These are phyloP conservation scores for Leishmania major DNA, from an alignment of 208 protist genomes.

Conservation along the genomic window DNA sequence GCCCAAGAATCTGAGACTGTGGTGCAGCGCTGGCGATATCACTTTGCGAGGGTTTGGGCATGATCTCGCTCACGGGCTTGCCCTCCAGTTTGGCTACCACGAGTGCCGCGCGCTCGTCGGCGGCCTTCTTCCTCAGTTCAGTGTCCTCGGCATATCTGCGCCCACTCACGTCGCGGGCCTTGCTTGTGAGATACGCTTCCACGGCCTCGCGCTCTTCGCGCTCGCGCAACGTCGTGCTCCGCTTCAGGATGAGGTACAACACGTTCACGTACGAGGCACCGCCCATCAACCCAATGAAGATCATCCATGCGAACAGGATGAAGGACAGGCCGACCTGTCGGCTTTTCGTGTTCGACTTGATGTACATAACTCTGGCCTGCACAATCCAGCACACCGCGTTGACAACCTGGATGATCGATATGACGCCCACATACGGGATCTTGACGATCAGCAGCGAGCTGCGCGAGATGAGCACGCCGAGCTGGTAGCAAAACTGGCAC, in stretches of 20 bases:
- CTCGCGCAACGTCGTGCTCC: conserved; percentile 34
- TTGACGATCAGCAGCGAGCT: conserved; percentile 78
- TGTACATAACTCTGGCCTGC: conserved; percentile 76
- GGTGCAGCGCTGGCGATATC: background rate
- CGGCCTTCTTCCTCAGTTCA: background rate
- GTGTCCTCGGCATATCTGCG: background rate
- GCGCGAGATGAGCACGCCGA: conserved; percentile 89
- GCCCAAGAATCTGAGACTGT: background rate
- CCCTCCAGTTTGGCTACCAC: background rate
- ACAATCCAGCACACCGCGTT: conserved; percentile 90
- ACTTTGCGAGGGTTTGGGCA: background rate
- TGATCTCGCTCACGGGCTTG: background rate
- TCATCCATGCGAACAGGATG: conserved; percentile 83
- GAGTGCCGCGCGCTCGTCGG: background rate
- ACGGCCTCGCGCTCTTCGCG: conserved; percentile 33
- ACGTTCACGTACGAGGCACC: conserved; percentile 93
- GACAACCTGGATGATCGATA: conserved; percentile 84
- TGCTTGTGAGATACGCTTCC: background rate
- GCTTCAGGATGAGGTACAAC: conserved; percentile 86
- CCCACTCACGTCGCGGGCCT: background rate
- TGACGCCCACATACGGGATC: conserved; percentile 80
- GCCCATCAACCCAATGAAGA: conserved; percentile 90
- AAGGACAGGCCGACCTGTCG: conserved; percentile 63
- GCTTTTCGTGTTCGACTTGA: conserved; percentile 39
- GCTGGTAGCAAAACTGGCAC: conserved; percentile 91